Base-by-base conservation (phyloP, 2,329 filamentous ascomycete genomes). In the Magnaporthiopsis incrustans region DNA sequence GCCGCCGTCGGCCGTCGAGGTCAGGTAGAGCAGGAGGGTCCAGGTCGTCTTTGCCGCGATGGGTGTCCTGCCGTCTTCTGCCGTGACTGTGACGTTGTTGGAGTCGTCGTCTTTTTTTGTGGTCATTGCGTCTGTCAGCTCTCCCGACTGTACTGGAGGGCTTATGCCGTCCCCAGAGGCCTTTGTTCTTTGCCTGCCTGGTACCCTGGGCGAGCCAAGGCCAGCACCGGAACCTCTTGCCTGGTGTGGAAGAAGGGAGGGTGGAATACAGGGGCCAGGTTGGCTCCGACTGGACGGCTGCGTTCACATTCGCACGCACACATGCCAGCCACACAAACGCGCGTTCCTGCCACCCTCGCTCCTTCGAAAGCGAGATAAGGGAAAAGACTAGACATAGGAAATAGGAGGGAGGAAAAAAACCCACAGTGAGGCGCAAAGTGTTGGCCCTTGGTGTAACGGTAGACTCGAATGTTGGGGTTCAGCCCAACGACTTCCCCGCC, bases 391-490 rank as follows among this genome's bases (percentile, higher is more conserved):
- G 30, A 35, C 2, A 12, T 35, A 33, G 26, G 50, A n/a, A 38
- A 62, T 65, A 59, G 44, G 60, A 59, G 18, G 44, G 50, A 11
- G 30, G n/a, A 11, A 30, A 65, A 18, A 59, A 57, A 83, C 89
- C 70, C 83, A 94, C 91, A 97, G 74, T 97, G 94, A 70, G 91
- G 89, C 72, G 92, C 92, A 73, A 97, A 97, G 74, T 93, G 97
- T 73, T 97, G 92, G 0, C 91, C 91, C 68, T 89, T 85, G 1
- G 83, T 85, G 75, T 97, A 97, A 27, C 93, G 85, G 77, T 97
- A 97, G 35, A 97, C 85, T 44, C 94, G 83, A 64, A 97, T 96
- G 68, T 96, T 96, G 11, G 91, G 86, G 74, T 92, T 97, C 66
- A 97, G 77, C 0, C 92, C 92, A n/a, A 96, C 77, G 0, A 91